Evolutionary conservation across 78 protist species (phyloP).

Genomic region (Pigoraptor vietnamica): DNA sequence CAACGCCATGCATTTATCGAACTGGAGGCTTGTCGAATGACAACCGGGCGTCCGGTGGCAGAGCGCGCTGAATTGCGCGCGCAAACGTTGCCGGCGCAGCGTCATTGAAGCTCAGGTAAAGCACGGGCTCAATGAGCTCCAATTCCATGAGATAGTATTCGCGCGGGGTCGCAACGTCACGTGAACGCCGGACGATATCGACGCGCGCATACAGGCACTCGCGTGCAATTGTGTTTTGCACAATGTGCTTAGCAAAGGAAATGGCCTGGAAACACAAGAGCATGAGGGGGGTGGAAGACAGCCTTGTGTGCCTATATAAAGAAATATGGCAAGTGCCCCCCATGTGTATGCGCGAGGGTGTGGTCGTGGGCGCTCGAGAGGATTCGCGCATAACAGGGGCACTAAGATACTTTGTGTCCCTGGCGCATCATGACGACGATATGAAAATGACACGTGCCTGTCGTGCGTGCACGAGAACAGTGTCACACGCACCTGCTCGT

Average conservation of each 20-base stretch:
- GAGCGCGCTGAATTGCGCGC: background rate
- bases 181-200: background rate
- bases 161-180: background rate
- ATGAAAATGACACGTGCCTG: too few relatives aligned
- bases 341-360: too few relatives aligned
- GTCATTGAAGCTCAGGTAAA: background rate
- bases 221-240: background rate
- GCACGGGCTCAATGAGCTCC: background rate
- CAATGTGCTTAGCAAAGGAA: background rate
- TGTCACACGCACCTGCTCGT: background rate
- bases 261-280: background rate
- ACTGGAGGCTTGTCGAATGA: too few relatives aligned
- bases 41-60: too few relatives aligned
- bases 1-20: too few relatives aligned
- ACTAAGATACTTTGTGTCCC: too few relatives aligned
- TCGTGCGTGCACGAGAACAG: too few relatives aligned
- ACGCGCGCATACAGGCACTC: background rate
- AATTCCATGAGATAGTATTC: background rate
- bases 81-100: background rate
- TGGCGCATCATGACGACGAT: too few relatives aligned
- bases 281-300: background rate
- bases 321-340: background rate
- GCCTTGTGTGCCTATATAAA: background rate
- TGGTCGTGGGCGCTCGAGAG: too few relatives aligned
- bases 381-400: too few relatives aligned